Conservation (phyloP, 768 basidiomycete species). For the Agaricus subrufescens region DNA sequence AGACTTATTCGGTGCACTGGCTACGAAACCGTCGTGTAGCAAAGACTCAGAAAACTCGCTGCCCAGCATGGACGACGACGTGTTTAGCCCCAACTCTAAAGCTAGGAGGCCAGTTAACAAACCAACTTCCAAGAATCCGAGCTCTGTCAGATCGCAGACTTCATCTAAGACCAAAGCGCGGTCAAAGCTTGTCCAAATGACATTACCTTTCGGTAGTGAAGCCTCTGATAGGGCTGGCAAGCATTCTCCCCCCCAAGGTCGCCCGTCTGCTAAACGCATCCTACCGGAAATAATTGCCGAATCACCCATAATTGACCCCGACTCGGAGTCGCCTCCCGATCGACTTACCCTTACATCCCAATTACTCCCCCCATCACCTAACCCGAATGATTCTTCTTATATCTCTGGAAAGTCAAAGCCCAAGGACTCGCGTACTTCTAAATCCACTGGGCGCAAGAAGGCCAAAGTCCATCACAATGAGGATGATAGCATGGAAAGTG, state of each 20-base stretch:
- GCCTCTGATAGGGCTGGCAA: constrained; percentile 7
- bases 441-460: constrained; percentile 45
- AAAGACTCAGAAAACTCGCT: background rate
- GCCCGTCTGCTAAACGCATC: constrained; percentile 39
- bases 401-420: constrained; percentile 24
- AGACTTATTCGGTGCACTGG: constrained; percentile 11
- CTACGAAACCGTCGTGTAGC: background rate
- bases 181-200: constrained; percentile 6
- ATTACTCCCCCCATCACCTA: constrained; percentile 54
- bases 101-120: background rate
- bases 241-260: background rate
- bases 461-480: constrained; percentile 25
- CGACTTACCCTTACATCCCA: constrained; percentile 43
- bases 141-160: background rate
- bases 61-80: constrained; percentile 6
- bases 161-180: constrained; percentile 3
- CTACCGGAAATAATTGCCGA: constrained; percentile 29
- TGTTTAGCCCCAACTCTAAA: background rate
- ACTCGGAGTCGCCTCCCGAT: constrained; percentile 27
- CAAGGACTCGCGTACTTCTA: constrained; percentile 26
- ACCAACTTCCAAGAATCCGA: background rate
- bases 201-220: background rate
- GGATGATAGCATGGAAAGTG: constrained; percentile 17
- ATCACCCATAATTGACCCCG: constrained; percentile 15
- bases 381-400: constrained; percentile 16